phyloP scores from a whole-genome alignment of 768 basidiomycete species.

The Lentinula edodes region DNA sequence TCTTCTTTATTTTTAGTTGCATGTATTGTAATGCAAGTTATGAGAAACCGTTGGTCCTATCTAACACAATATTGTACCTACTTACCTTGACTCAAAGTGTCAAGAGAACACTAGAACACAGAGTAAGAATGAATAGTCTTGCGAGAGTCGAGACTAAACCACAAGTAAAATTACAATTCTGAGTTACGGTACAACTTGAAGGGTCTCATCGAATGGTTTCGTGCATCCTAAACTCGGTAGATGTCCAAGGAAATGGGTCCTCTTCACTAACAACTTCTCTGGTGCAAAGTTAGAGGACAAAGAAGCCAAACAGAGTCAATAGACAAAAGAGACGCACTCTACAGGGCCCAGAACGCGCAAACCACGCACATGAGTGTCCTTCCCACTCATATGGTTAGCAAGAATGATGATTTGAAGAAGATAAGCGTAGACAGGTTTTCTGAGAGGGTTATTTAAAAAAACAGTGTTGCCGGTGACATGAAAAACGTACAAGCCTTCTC shows the following conservation, averaged over 20 bases:
- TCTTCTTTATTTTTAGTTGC: background rate
- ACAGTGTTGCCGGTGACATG: background rate
- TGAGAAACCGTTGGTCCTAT: too few species aligned
- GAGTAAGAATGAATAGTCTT: too few species aligned
- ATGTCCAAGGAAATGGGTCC: constrained; percentile 69
- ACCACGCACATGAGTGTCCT: constrained; percentile 96
- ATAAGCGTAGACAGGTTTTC: constrained; percentile 85
- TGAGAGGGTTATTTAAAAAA: constrained; percentile 24
- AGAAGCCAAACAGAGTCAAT: background rate
- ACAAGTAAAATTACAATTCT: background rate
- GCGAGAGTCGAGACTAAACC: too few species aligned
- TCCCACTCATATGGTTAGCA: constrained; percentile 96
- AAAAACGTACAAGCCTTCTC: constrained; percentile 64
- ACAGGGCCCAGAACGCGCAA: constrained; percentile 80
- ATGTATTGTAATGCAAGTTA: background rate
- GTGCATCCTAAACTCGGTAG: constrained; percentile 66
- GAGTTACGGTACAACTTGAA: background rate
- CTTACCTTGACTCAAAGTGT: too few species aligned
- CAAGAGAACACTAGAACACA: too few species aligned
- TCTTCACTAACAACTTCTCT: constrained; percentile 49
- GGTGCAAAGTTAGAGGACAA: background rate
- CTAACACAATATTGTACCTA: too few species aligned
- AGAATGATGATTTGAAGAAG: constrained; percentile 87
- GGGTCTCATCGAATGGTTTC: constrained; percentile 59
- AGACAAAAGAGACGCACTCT: constrained; percentile 44